Evolutionary conservation across 2,329 filamentous ascomycete species (phyloP).

Genomic region (Escovopsis sp.): DNA sequence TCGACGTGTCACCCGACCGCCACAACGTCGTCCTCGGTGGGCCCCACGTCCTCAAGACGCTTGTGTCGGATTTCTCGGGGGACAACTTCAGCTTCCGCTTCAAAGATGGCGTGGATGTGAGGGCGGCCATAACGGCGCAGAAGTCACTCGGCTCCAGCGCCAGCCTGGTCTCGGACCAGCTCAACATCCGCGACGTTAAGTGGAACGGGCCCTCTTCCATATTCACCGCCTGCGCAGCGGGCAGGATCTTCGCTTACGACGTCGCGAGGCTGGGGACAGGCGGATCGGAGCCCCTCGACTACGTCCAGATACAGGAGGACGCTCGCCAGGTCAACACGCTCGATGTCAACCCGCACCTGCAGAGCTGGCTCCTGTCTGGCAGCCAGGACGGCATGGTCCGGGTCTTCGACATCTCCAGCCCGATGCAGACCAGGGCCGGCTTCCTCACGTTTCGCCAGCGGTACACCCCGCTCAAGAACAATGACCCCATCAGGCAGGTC

Average conservation of each 20-base stretch:
- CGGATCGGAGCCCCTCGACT: conserved; percentile 31
- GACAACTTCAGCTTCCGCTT: conserved; percentile 25
- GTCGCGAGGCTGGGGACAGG: conserved; percentile 32
- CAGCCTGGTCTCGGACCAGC: conserved; percentile 34
- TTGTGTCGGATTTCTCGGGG: conserved; percentile 34
- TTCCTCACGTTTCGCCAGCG: conserved; percentile 33
- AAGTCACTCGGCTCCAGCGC: conserved; percentile 25
- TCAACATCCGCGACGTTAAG: conserved; percentile 48
- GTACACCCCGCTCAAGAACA: conserved; percentile 24
- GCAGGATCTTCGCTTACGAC: conserved; percentile 51
- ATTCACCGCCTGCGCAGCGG: conserved; percentile 47
- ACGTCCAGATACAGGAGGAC: conserved; percentile 44
- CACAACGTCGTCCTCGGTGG: conserved; percentile 41
- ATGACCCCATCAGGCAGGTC: conserved; percentile 39
- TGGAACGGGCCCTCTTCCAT: conserved; percentile 40
- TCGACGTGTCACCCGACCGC: conserved; percentile 44
- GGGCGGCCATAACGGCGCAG: conserved; percentile 37
- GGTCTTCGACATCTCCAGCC: conserved; percentile 41
- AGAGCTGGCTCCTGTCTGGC: conserved; percentile 43
- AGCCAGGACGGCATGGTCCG: conserved; percentile 49
- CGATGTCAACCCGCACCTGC: conserved; percentile 45
- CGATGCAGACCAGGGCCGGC: conserved; percentile 31
- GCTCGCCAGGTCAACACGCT: conserved; percentile 48
- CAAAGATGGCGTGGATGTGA: conserved; percentile 41
- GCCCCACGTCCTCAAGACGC: conserved; percentile 43